Conservation (phyloP, 768 basidiomycete genomes). For the Mrakia gelida region DNA sequence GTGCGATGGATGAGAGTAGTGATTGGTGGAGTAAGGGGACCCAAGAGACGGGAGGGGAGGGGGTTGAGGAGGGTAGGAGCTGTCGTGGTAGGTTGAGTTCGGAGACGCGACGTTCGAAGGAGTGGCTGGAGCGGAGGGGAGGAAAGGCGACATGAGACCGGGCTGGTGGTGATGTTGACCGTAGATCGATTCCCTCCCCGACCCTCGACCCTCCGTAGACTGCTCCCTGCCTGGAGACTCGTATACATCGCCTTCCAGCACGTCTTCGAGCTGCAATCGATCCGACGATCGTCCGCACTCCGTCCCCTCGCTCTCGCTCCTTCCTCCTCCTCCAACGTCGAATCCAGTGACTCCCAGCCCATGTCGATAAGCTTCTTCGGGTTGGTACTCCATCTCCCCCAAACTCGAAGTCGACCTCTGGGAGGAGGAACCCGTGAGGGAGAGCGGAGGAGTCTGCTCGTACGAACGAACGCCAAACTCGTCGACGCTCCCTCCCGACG, state of each 20-base stretch:
- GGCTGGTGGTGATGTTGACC: not conserved
- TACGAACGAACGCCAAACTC: not conserved
- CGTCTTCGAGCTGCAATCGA: not conserved
- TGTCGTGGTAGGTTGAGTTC: not conserved
- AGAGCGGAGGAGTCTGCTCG: not conserved
- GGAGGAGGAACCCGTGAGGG: not conserved
- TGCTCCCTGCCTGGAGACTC: not conserved
- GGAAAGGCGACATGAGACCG: too few species aligned
- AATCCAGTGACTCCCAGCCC: not conserved
- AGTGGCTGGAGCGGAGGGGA: too few species aligned
- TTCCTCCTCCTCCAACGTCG: not conserved
- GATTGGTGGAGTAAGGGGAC: not conserved
- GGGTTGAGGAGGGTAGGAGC: not conserved
- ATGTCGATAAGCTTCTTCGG: not conserved
- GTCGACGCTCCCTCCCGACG: conserved; percentile 3
- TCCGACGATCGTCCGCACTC: not conserved
- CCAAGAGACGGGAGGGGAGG: not conserved
- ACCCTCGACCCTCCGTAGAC: not conserved
- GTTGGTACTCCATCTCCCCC: not conserved
- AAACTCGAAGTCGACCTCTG: not conserved
- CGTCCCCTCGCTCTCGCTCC: not conserved
- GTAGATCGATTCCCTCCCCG: not conserved
- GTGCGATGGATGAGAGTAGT: not conserved
- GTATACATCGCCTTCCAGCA: not conserved
- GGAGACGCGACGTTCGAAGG: not conserved